Evolutionary conservation across 1,139 yeast genomes (phyloP).

Genomic region (Hansenula lynferdii): DNA sequence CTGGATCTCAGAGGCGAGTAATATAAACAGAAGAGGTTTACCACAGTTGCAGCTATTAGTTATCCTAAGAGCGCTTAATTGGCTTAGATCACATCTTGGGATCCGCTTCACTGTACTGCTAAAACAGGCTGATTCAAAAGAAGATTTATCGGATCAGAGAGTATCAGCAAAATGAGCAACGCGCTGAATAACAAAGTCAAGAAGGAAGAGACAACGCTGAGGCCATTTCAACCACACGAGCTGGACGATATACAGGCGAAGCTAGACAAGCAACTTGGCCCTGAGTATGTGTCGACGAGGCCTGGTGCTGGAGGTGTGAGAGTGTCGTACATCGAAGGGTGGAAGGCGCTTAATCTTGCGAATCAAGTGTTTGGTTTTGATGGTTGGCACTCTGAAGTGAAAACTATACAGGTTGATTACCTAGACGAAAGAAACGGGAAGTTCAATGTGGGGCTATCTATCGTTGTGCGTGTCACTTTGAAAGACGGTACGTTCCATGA

Average conservation of each 20-base stretch:
- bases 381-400: conserved; percentile 76
- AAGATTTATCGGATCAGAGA: neutral
- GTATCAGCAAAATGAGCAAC: conserved; percentile 1
- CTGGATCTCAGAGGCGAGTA: too few species aligned
- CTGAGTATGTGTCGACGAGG: conserved; percentile 81
- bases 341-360: conserved; percentile 75
- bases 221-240: conserved; percentile 16
- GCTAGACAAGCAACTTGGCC: conserved; percentile 70
- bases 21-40: too few species aligned
- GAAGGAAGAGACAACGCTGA: conserved; percentile 10
- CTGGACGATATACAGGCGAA: conserved; percentile 29
- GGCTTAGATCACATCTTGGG: too few species aligned
- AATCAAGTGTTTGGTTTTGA: conserved; percentile 78
- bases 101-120: too few species aligned
- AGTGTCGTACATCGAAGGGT: conserved; percentile 74
- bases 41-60: too few species aligned
- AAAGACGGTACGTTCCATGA: conserved; percentile 76
- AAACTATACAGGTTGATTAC: conserved; percentile 62
- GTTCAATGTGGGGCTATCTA: conserved; percentile 61
- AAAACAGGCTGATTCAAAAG: neutral
- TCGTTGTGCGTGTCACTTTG: conserved; percentile 65
- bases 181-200: conserved; percentile 3
- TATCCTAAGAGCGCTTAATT: too few species aligned
- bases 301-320: conserved; percentile 71
- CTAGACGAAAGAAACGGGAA: conserved; percentile 55